Conservation (phyloP, 352 stramenopile genomes). For the Globisporangium cylindrosporum region DNA sequence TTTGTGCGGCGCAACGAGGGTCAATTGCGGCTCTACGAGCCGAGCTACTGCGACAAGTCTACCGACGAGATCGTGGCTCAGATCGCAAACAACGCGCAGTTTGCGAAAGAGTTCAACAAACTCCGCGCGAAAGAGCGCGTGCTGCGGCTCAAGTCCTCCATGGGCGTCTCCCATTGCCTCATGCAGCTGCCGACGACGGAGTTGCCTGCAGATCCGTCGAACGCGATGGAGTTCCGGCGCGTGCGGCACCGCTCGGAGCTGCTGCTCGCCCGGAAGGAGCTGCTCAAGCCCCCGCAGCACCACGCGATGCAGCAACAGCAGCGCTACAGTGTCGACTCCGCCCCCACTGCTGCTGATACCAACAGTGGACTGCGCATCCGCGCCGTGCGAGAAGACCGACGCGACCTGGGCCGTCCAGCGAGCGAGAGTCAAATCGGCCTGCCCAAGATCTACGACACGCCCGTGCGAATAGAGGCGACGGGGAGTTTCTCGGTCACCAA, state of each 20-base stretch:
- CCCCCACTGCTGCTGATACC: neutral
- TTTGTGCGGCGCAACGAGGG: conserved; percentile 54
- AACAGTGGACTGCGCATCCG: neutral
- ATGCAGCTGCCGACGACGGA: conserved; percentile 31
- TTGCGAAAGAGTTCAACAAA: conserved; percentile 47
- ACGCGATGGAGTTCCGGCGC: conserved; percentile 42
- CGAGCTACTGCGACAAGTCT: conserved; percentile 33
- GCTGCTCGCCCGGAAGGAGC: conserved; percentile 39
- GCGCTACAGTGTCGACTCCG: neutral
- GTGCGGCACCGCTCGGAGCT: conserved; percentile 52
- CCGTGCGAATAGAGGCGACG: conserved; percentile 32
- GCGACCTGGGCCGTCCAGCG: conserved; percentile 19
- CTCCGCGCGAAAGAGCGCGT: conserved; percentile 62
- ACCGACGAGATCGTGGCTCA: conserved; percentile 38
- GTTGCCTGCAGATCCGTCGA: conserved; percentile 30
- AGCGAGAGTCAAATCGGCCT: conserved; percentile 34
- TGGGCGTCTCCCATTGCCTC: conserved; percentile 52
- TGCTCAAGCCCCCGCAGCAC: conserved; percentile 37
- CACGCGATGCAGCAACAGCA: conserved; percentile 18
- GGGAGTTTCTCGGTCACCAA: conserved; percentile 42
- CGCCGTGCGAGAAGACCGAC: conserved; percentile 23
- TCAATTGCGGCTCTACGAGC: conserved; percentile 61
- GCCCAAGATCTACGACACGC: conserved; percentile 33
- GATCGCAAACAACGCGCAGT: conserved; percentile 43
- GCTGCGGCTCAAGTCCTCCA: conserved; percentile 57